Percentiles rank a stretch among this genome's conserved stretches.
Evolutionary conservation across 371 early-diverging fungal species (phyloP).

Genomic region (Syncephalis plumigaleata): DNA sequence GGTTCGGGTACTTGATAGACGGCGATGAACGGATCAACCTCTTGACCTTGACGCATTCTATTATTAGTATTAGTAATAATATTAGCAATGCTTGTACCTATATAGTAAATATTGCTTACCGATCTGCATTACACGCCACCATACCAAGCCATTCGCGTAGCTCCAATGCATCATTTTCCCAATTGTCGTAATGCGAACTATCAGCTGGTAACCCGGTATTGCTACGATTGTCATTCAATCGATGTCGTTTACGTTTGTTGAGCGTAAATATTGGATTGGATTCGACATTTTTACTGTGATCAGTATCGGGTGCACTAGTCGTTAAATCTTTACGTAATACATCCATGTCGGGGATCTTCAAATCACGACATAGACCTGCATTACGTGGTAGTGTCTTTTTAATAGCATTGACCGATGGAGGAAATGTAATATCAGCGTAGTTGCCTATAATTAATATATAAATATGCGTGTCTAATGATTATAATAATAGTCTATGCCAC

Average conservation of each 20-base stretch:
- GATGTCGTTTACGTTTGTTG: too few relatives aligned
- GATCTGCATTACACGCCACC: constrained; percentile 23
- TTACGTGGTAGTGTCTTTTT: constrained; percentile 3
- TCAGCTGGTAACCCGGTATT: constrained; percentile 5
- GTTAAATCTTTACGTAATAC: neutral
- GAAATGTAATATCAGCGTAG: constrained; percentile 15
- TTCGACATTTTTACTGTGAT: too few relatives aligned
- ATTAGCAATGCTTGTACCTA: neutral
- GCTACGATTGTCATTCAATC: too few relatives aligned
- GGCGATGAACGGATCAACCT: constrained; percentile 29
- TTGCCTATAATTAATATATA: neutral
- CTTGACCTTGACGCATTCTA: constrained; percentile 11
- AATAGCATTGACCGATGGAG: constrained; percentile 4
- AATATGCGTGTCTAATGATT: too few relatives aligned
- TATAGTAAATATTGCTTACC: constrained; percentile 12
- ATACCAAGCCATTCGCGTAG: constrained; percentile 46
- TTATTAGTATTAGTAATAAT: neutral
- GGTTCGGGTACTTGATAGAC: constrained; percentile 22
- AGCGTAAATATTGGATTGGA: too few relatives aligned
- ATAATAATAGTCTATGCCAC: neutral
- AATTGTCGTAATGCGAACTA: constrained; percentile 8
- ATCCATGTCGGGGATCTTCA: constrained; percentile 7
- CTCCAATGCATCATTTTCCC: constrained; percentile 19
- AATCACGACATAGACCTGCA: constrained; percentile 5
- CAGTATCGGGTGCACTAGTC: too few relatives aligned